phyloP scores from a whole-genome alignment of 306 rosid genomes.

The Cicer pinnatifidum region DNA sequence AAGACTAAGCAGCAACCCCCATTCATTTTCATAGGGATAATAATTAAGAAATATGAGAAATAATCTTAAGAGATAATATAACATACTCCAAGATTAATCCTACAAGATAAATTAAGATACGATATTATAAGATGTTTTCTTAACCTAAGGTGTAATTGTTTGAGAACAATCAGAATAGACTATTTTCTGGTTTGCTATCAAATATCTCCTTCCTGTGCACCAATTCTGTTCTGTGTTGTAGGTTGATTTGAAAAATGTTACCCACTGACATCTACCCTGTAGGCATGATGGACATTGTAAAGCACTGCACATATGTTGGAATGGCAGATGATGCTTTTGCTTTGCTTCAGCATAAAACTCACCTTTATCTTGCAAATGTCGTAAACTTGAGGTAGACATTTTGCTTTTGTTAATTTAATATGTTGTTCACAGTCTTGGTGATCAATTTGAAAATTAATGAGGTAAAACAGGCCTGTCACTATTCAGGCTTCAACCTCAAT shows the following conservation, averaged over 20 bases:
- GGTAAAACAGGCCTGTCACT: neutral
- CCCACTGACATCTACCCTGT: conserved; percentile 40
- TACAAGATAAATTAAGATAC: neutral
- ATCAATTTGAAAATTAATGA: neutral
- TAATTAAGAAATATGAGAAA: neutral
- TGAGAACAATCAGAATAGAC: neutral
- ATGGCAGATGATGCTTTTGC: conserved; percentile 93
- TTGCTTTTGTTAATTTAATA: conserved; percentile 39
- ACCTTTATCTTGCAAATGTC: conserved; percentile 89
- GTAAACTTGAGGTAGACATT: conserved; percentile 74
- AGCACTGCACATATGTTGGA: conserved; percentile 87
- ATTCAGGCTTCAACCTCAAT: neutral
- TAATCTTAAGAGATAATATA: neutral
- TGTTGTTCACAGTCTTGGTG: neutral
- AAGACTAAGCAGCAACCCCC: neutral
- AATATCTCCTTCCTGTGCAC: neutral
- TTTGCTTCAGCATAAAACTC: conserved; percentile 89
- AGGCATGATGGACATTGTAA: conserved; percentile 82
- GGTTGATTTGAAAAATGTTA: conserved; percentile 36
- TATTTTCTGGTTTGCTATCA: neutral
- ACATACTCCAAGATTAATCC: neutral
- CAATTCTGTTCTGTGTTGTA: conserved; percentile 26
- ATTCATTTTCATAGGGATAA: neutral
- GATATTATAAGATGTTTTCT: neutral
- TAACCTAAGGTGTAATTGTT: neutral